Evolutionary conservation across 371 early-diverging fungal genomes (phyloP), one percentile per base, ranked within the genome.

Genomic region (Cokeromyces recurvatus): DNA sequence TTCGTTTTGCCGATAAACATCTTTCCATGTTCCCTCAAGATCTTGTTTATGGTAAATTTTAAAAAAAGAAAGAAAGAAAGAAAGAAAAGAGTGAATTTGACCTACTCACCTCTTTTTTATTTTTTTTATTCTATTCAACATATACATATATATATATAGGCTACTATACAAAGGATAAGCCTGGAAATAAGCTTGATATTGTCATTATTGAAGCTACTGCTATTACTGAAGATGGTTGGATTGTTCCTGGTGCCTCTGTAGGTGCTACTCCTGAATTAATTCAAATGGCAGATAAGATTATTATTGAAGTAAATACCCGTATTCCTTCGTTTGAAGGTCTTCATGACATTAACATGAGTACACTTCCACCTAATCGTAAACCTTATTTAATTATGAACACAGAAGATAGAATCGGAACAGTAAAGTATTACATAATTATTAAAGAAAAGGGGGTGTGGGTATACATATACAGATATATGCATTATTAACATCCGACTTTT

Each of bases 1-100:
- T 74, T 49, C 66, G 68, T n/a, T 77, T 77, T 60, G 77, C 77
- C 22, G 77, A 77, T 51, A 77, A 77, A 55, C 77, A 77, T 55
- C 59, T 77, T 55, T 77, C 77, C 29, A 71, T 74, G 71, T 77
- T 77, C 43, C 70, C 77, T 45, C 73, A 73, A 45, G 77, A 74
- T 48, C 53, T 74, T 36, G 58, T 70, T 9, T 74, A 74, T 50
- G 74, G 72, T 71, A 62, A 50, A 49, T 15, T 15, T 9, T 15
- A 24, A n/a, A 22, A 29, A 36, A 23, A 27, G 24, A 34, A 39
- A 7, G 37, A 22, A 31, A 22, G 9, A 32, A 8, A 19, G 6
- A 6, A 34, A n/a, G n/a, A n/a, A n/a, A n/a, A n/a, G n/a, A n/a
- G n/a, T n/a, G n/a, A n/a, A n/a, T n/a, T n/a, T n/a, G n/a, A n/a